Percentiles rank a stretch among this genome's conserved stretches.
Evolutionary conservation across 2,329 filamentous ascomycete genomes (phyloP).

Genomic region (Cordyceps militaris): DNA sequence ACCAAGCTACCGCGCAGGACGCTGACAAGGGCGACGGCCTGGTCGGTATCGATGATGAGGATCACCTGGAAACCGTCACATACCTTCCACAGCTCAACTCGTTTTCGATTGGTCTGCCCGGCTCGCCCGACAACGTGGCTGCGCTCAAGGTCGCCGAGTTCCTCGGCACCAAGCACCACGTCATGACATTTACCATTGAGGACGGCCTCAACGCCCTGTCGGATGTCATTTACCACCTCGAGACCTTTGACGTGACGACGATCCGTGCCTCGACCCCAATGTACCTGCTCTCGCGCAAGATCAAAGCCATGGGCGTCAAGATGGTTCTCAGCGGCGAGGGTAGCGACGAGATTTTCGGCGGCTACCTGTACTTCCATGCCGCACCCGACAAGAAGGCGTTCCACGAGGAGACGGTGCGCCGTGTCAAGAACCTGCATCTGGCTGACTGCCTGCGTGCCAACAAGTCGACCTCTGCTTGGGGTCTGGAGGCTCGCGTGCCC

Average conservation of each 20-base stretch:
- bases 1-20: constrained; percentile 39
- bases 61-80: constrained; percentile 82
- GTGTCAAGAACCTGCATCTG: constrained; percentile 93
- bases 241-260: constrained; percentile 96
- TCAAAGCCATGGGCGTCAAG: constrained; percentile 99
- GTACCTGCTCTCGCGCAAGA: constrained; percentile 96
- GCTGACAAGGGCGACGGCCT: constrained; percentile 61
- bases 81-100: constrained; percentile 94
- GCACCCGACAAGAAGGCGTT: constrained; percentile 88
- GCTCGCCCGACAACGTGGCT: constrained; percentile 85
- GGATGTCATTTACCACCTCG: constrained; percentile 96
- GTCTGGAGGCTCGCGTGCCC: constrained; percentile 92
- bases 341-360: constrained; percentile 96
- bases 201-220: constrained; percentile 94
- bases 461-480: constrained; percentile 98
- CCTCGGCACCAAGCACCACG: constrained; percentile 95
- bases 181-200: constrained; percentile 96
- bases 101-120: constrained; percentile 94
- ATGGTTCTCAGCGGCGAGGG: constrained; percentile 98
- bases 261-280: constrained; percentile 98
- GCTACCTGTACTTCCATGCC: constrained; percentile 97
- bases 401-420: constrained; percentile 88
- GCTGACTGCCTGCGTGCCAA: constrained; percentile 97
- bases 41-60: constrained; percentile 89
- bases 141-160: constrained; percentile 92